Evolutionary conservation across 2,329 filamentous ascomycete genomes (phyloP).

Genomic region (Apiospora saccharicola): DNA sequence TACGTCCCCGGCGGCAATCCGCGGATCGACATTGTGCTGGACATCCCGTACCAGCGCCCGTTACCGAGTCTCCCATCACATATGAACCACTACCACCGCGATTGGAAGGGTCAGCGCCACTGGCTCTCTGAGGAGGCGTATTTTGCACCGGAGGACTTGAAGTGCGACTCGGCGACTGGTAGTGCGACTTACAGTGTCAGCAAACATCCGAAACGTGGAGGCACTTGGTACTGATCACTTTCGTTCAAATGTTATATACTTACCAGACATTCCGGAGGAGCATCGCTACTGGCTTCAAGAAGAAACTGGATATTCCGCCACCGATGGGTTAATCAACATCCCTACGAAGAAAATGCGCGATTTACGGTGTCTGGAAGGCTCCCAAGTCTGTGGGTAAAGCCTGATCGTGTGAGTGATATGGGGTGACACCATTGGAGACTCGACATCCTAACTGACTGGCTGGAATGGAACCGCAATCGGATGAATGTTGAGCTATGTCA

Average conservation of each 20-base stretch:
- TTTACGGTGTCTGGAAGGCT: background rate
- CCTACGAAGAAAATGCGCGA: background rate
- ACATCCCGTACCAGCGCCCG: too few relatives aligned
- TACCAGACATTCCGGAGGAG: too few relatives aligned
- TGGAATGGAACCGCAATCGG: too few relatives aligned
- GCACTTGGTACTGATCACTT: too few relatives aligned
- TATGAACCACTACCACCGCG: background rate
- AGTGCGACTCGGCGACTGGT: too few relatives aligned
- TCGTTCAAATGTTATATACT: too few relatives aligned
- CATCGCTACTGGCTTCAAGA: too few relatives aligned
- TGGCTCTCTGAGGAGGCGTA: background rate
- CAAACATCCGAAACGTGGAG: background rate
- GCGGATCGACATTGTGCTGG: fast-evolving
- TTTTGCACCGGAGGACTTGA: background rate
- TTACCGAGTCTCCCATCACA: background rate
- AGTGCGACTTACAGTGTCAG: background rate
- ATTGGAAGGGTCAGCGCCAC: background rate
- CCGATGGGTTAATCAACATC: too few relatives aligned
- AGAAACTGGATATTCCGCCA: too few relatives aligned
- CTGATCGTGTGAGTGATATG: background rate
- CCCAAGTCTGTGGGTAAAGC: background rate
- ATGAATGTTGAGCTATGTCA: too few relatives aligned
- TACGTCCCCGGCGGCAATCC: background rate
- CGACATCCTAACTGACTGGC: too few relatives aligned
- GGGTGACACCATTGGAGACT: too few relatives aligned